These are phyloP conservation scores for Perilla frutescens DNA, from an alignment of 257 asterid species.

Conservation along the genomic window DNA sequence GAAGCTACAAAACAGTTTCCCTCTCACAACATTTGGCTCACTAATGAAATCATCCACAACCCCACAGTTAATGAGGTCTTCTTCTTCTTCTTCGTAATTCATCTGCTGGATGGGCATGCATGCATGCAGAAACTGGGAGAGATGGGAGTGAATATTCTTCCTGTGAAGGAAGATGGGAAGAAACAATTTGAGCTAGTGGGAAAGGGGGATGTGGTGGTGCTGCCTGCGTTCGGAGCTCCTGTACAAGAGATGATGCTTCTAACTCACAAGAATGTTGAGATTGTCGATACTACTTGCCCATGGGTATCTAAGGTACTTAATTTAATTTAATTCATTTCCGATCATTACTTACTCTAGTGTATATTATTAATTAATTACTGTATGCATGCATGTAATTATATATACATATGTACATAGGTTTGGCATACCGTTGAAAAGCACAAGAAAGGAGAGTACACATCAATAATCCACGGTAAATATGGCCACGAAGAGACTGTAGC, in stretches of 20 bases:
- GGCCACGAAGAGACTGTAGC: conserved; percentile 94
- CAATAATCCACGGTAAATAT: conserved; percentile 91
- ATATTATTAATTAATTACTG: no score
- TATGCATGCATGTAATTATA: no score
- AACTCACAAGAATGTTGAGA: not conserved
- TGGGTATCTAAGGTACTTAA: conserved; percentile 13
- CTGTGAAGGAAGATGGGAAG: not conserved
- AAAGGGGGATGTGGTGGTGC: conserved; percentile 3
- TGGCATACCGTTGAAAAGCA: conserved; percentile 94
- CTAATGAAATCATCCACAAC: conserved; percentile 81
- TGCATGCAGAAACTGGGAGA: not conserved
- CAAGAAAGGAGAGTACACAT: conserved; percentile 92
- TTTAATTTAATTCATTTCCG: no score
- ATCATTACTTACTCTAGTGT: no score
- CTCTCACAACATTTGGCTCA: conserved; percentile 72
- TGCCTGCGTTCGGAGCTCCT: conserved; percentile 14
- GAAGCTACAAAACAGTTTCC: conserved; percentile 90
- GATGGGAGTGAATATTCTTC: not conserved
- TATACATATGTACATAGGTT: conserved; percentile 47
- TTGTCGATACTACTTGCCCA: conserved; percentile 19
- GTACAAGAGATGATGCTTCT: not conserved
- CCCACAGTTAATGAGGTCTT: conserved; percentile 62
- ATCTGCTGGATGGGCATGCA: not conserved
- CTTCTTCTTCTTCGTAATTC: no score
- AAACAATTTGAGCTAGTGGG: not conserved